Base-by-base conservation (phyloP, 106 monocot species). In the Dendrobium officinale region DNA sequence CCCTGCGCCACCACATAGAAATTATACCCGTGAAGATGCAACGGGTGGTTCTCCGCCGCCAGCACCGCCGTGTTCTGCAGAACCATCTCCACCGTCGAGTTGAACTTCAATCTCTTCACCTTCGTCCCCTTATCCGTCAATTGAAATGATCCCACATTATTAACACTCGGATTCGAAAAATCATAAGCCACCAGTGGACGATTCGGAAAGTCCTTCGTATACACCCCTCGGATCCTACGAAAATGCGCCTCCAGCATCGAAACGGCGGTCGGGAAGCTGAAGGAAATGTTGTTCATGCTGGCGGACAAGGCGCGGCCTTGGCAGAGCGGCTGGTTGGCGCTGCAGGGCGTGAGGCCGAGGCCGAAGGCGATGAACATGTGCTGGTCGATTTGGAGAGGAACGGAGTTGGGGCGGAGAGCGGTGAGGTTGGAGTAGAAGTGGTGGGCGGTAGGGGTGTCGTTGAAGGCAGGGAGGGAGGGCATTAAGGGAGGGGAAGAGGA, bases 211-310 rank as follows among this genome's bases (percentile, higher is more conserved):
- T 95, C 92, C 37, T 11, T 10, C 0, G 90, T 87, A 80, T 90
- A 92, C 2, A 90, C 72, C 11, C 86, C 88, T 8, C 31, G 33
- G 26, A 33, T 37, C 3, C 31, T 41, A 24, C 61, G 66, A 66
- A 74, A 88, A 8, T 79, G 87, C 16, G 94, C 91, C 67, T 95
- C 90, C 22, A 95, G 73, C 18, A 95, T 42, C 7, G 94, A 95
- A n/a, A 67, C 74, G 66, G 55, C 67, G 15, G 82, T 84, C 0
- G 94, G 94, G 24, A 88, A 82, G 61, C 42, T n/a, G 76, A 94
- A 88, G 1, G 94, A 94, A 0, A 85, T 47, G 78, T 94, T 94
- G 86, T 94, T 94, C 91, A 94, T 94, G 83, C 55, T 84, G 2
- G 83, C 94, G 2, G 86, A 83, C 6, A 90, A 0, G 1, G 84